phyloP scores from a whole-genome alignment of 208 protist species.

The Leishmania gerbilli region DNA sequence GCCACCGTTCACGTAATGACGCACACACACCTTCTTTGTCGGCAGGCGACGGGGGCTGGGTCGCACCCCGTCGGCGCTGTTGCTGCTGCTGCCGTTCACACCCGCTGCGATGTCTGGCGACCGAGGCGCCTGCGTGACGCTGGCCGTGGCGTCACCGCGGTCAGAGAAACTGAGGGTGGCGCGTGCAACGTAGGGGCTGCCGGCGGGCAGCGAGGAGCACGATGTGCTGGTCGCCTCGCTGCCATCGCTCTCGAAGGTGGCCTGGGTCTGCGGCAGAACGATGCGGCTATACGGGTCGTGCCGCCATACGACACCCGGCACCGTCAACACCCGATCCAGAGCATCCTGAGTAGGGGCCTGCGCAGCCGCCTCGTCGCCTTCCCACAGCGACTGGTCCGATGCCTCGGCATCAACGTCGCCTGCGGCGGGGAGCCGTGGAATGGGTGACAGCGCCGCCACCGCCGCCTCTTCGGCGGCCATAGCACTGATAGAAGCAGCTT shows the following conservation, averaged over 20 bases:
- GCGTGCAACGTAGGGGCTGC: not conserved
- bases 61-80: not conserved
- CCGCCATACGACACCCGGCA: constrained; percentile 60
- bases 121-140: constrained; percentile 7
- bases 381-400: not conserved
- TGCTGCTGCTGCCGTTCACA: not conserved
- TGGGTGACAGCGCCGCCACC: constrained; percentile 23
- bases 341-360: constrained; percentile 17
- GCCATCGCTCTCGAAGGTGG: not conserved
- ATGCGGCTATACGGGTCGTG: constrained; percentile 72
- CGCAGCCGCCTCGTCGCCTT: not conserved
- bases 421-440: constrained; percentile 10
- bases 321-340: constrained; percentile 26
- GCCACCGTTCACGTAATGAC: constrained; percentile 21
- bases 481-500: not conserved
- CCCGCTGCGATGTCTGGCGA: not conserved
- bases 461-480: constrained; percentile 9
- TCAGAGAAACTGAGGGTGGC: not conserved
- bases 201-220: constrained; percentile 3
- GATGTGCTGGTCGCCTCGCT: constrained; percentile 1
- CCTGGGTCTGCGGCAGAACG: constrained; percentile 19
- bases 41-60: constrained; percentile 30
- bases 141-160: not conserved
- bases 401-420: constrained; percentile 9
- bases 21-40: constrained; percentile 36